These are phyloP conservation scores for Hymenoscyphus albidus DNA, from an alignment of 2,329 filamentous ascomycete species.

Conservation along the genomic window DNA sequence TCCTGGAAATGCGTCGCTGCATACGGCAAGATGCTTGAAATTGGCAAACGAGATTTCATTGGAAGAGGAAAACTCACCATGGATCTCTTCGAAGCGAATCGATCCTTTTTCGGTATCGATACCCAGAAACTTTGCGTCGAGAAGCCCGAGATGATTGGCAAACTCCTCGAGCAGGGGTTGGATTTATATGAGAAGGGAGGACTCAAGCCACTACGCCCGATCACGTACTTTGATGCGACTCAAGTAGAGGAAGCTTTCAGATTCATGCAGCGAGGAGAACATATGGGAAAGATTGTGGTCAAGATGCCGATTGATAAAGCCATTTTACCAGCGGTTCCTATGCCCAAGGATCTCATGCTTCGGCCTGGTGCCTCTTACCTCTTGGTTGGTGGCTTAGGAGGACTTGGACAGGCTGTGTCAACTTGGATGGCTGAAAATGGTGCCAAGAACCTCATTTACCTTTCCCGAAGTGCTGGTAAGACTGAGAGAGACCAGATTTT, in stretches of 20 bases:
- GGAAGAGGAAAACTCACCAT: conserved; percentile 28
- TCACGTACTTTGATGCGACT: conserved; percentile 36
- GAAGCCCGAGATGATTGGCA: neutral
- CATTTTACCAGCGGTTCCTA: conserved; percentile 7
- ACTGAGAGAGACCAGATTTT: conserved; percentile 24
- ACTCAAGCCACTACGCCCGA: conserved; percentile 27
- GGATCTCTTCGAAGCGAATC: conserved; percentile 30
- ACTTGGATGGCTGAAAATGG: conserved; percentile 38
- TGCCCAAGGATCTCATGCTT: conserved; percentile 14
- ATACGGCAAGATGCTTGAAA: conserved; percentile 38
- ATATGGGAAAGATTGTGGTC: conserved; percentile 17
- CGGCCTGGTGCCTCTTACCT: conserved; percentile 31
- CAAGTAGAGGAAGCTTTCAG: conserved; percentile 18
- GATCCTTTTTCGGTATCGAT: conserved; percentile 25
- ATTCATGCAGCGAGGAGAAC: conserved; percentile 15
- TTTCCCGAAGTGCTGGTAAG: conserved; percentile 36
- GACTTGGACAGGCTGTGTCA: conserved; percentile 39
- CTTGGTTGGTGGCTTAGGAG: conserved; percentile 41
- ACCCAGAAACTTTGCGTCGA: conserved; percentile 14
- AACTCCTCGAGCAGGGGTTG: conserved; percentile 11
- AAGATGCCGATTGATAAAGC: neutral
- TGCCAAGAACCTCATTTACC: conserved; percentile 38
- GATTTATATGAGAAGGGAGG: conserved; percentile 4
- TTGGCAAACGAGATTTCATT: conserved; percentile 35
- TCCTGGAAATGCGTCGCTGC: conserved; percentile 35